phyloP scores from a whole-genome alignment of 345 rosid species.

The Noccaea caerulescens region DNA sequence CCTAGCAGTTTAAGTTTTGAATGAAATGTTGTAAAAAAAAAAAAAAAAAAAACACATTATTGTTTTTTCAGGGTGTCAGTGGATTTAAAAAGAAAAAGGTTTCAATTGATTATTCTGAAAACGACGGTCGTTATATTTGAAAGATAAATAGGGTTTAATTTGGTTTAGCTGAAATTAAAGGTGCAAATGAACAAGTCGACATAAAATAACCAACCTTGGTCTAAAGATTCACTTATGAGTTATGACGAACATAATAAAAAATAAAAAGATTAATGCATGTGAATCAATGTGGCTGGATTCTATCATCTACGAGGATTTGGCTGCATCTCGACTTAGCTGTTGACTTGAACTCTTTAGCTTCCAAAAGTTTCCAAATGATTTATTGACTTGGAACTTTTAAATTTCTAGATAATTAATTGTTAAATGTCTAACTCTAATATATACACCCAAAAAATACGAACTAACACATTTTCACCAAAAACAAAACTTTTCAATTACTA shows the following conservation, averaged over 20 bases:
- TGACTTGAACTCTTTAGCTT: slow-evolving; percentile 19
- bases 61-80: too few relatives aligned
- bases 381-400: slow-evolving; percentile 7
- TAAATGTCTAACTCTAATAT: background rate
- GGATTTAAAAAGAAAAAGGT: background rate
- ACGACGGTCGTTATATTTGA: background rate
- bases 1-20: too few relatives aligned
- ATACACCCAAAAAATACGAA: background rate
- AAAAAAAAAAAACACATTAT: too few relatives aligned
- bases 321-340: slow-evolving; percentile 14
- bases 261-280: slow-evolving; percentile 25
- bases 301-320: slow-evolving; percentile 22
- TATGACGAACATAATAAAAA: too few relatives aligned
- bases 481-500: too few relatives aligned
- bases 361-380: background rate
- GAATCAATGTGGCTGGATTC: slow-evolving; percentile 10
- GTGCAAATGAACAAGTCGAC: background rate
- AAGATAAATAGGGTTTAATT: slow-evolving; percentile 18
- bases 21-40: too few relatives aligned
- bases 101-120: slow-evolving; percentile 5
- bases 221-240: background rate
- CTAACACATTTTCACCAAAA: too few relatives aligned
- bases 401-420: slow-evolving; percentile 1
- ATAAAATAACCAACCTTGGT: background rate
- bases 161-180: slow-evolving; percentile 11